These are phyloP conservation scores for Aspergillus pseudoviridinutans DNA, from an alignment of 2,329 filamentous ascomycete species.

Conservation along the genomic window DNA sequence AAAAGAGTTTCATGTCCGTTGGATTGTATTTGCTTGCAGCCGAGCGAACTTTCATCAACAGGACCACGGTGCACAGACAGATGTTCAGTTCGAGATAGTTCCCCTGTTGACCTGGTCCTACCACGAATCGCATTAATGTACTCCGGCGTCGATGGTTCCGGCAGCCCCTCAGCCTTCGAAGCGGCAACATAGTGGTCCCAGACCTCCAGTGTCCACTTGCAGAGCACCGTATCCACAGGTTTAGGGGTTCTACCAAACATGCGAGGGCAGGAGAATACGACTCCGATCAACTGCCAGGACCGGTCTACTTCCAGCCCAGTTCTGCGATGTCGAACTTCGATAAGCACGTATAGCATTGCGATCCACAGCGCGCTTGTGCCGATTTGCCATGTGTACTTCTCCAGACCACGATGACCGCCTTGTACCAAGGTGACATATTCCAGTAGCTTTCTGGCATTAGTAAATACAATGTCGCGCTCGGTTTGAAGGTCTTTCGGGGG, in stretches of 20 bases:
- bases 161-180: conserved; percentile 15
- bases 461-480: neutral
- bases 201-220: conserved; percentile 25
- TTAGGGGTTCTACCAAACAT: conserved; percentile 4
- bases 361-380: conserved; percentile 28
- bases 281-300: conserved; percentile 12
- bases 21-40: too few species aligned
- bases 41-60: too few species aligned
- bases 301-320: conserved; percentile 25
- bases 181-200: conserved; percentile 22
- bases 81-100: too few species aligned
- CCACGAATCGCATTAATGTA: too few species aligned
- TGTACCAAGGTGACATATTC: neutral
- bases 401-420: neutral
- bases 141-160: neutral
- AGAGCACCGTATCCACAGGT: conserved; percentile 22
- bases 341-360: conserved; percentile 27
- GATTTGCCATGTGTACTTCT: conserved; percentile 26
- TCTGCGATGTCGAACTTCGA: conserved; percentile 23
- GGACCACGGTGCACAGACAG: too few species aligned
- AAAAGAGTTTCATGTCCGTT: too few species aligned
- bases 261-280: too few species aligned
- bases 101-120: too few species aligned
- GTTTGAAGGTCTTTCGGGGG: neutral
- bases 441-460: neutral